phyloP scores from a whole-genome alignment of 2,329 filamentous ascomycete genomes.

The Diplocarpon rosae region DNA sequence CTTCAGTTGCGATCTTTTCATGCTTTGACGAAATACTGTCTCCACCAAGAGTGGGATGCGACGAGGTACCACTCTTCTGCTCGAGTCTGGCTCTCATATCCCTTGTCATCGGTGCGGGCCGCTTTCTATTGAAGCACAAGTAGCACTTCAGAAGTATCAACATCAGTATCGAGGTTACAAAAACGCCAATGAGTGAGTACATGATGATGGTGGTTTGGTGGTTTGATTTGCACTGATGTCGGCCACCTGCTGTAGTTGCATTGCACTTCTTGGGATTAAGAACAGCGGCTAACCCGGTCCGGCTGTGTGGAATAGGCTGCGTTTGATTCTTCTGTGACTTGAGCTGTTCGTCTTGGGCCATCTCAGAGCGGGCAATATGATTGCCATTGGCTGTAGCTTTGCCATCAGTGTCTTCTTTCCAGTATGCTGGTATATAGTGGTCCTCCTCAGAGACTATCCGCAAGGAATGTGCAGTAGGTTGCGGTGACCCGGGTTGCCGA shows the following conservation, averaged over 20 bases:
- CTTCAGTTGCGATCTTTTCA: not conserved
- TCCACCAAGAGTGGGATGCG: conserved; percentile 1
- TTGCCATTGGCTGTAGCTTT: not conserved
- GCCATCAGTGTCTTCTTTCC: not conserved
- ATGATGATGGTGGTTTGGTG: conserved; percentile 1
- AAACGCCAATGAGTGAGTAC: not conserved
- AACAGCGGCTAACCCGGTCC: not conserved
- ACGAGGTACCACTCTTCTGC: conserved; percentile 1
- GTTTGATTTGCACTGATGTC: conserved; percentile 1
- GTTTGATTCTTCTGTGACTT: not conserved
- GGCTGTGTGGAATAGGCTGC: not conserved
- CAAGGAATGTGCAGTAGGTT: not conserved
- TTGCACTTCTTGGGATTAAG: not conserved
- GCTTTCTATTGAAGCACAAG: not conserved
- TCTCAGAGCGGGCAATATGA: not conserved
- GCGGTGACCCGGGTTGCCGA: not conserved
- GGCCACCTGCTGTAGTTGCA: not conserved
- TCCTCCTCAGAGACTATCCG: not conserved
- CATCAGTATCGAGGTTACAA: not conserved
- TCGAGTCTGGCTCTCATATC: not conserved
- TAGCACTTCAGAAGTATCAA: not conserved
- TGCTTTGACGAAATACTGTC: conserved; percentile 2
- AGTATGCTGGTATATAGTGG: conserved; percentile 1
- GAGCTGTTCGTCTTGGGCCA: not conserved
- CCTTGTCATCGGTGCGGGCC: not conserved